Percentiles rank a stretch among this genome's conserved stretches.
phyloP scores from a whole-genome alignment of 495 filamentous ascomycete genomes.

The Entonaema liquescens region DNA sequence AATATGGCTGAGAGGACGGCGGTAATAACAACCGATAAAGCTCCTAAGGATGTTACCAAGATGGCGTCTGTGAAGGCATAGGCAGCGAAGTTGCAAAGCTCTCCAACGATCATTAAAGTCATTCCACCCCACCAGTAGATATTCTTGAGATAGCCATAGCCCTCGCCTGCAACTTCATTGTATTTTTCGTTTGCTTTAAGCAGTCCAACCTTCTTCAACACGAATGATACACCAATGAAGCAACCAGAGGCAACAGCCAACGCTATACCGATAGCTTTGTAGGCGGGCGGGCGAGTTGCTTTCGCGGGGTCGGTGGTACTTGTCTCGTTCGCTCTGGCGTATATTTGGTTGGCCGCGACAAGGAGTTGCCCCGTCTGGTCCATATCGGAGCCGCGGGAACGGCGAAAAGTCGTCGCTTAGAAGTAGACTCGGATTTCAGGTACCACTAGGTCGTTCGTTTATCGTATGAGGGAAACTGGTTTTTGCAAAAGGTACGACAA shows the following conservation, averaged over 20 bases:
- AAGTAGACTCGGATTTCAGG: slow-evolving; percentile 2
- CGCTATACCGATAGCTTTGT: slow-evolving; percentile 88
- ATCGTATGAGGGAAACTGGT: background rate
- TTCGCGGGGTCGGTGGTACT: slow-evolving; percentile 26
- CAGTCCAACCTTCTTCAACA: slow-evolving; percentile 91
- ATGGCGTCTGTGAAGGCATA: slow-evolving; percentile 98
- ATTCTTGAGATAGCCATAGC: slow-evolving; percentile 98
- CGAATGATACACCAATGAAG: slow-evolving; percentile 96
- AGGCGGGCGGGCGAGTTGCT: slow-evolving; percentile 57
- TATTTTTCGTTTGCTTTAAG: slow-evolving; percentile 96
- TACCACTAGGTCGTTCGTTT: slow-evolving; percentile 12
- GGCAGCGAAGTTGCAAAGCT: slow-evolving; percentile 96
- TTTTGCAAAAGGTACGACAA: background rate
- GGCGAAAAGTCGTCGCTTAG: slow-evolving; percentile 26
- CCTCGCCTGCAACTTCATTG: slow-evolving; percentile 93
- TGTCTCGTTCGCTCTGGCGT: slow-evolving; percentile 50
- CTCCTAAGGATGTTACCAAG: slow-evolving; percentile 91
- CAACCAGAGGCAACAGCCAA: slow-evolving; percentile 88
- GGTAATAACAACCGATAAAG: slow-evolving; percentile 93
- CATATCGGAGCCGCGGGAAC: slow-evolving; percentile 45
- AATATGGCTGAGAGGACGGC: slow-evolving; percentile 95
- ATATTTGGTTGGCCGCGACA: slow-evolving; percentile 52
- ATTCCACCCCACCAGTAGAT: slow-evolving; percentile 95
- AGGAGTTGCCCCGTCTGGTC: slow-evolving; percentile 52
- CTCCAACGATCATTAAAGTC: slow-evolving; percentile 96